Evolutionary conservation across 805 yeast genomes (phyloP), one percentile per base, ranked within the genome.

Genomic region (Kodamaea leandrae): DNA sequence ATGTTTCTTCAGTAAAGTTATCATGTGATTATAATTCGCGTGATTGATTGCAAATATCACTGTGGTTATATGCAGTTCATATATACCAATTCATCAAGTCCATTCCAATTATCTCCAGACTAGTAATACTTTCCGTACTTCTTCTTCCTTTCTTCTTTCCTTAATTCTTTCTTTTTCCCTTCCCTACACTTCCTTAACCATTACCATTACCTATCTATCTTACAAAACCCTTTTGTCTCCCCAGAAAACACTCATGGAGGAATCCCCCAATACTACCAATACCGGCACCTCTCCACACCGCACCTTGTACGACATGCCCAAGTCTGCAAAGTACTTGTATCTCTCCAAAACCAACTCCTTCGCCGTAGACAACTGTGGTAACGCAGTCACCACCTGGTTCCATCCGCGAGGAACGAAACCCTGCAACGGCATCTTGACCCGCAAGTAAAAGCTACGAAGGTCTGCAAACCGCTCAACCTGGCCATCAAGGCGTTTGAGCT

Each of bases 281-380:
- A 36, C 39, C 30, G 30, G 34, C 12, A 19, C 12, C 12, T 28
- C 33, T 10, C 34, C 32, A 10, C 39, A 30, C 20, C 19, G 25
- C 12, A 36, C 23, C 39, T 27, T 30, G 33, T 36, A 36, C 27
- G 39, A 20, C 19, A 21, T 36, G 13, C 39, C 39, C 39, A 36
- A n/a, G 24, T 36, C 39, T 13, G 26, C 30, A 9, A 28, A 27
- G 9, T 23, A 30, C 30, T 30, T 25, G 28, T 36, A 36, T 7
- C 30, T 19, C 20, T 27, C 27, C 30, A 36, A 28, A 8, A 36
- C 26, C 33, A 26, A 20, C 14, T 16, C 38, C 39, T 14, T 28
- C 15, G 26, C 18, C 10, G 27, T 25, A 4, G 16, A 18, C 33
- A 36, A 28, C 32, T 19, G 39, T 13, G 33, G 39, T 6, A 36